These are phyloP conservation scores for Tulasnella sp. DNA, from an alignment of 768 basidiomycete genomes.

Conservation along the genomic window DNA sequence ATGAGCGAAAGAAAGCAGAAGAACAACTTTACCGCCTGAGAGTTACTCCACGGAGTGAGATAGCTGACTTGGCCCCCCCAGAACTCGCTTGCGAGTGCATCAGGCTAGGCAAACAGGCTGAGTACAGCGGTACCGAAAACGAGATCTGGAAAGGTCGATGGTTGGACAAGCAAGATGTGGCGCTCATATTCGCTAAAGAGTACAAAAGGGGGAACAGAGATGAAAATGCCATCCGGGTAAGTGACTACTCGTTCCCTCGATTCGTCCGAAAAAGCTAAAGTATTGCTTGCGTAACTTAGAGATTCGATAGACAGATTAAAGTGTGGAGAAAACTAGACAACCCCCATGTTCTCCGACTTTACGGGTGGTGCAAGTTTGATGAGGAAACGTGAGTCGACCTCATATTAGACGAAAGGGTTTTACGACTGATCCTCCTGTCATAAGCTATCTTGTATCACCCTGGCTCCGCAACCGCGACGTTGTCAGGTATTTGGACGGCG, in stretches of 20 bases:
- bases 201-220: not conserved
- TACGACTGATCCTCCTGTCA: not conserved
- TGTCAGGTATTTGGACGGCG: not conserved
- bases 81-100: not conserved
- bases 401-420: not conserved
- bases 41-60: not conserved
- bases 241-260: too few species aligned
- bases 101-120: not conserved
- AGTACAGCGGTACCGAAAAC: not conserved
- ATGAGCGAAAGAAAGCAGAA: too few species aligned
- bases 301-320: not conserved
- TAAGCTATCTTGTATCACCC: not conserved
- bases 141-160: slow-evolving; percentile 3
- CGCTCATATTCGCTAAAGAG: not conserved
- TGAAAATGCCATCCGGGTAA: not conserved
- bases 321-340: not conserved
- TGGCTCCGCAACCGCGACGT: not conserved
- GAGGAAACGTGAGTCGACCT: not conserved
- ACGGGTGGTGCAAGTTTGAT: not conserved
- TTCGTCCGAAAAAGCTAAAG: not conserved
- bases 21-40: not conserved
- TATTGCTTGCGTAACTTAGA: not conserved
- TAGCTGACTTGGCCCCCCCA: not conserved
- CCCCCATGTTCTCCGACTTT: not conserved
- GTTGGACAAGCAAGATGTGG: not conserved